Conservation (phyloP, 805 yeast genomes). For the Kazachstania bromeliacearum region DNA sequence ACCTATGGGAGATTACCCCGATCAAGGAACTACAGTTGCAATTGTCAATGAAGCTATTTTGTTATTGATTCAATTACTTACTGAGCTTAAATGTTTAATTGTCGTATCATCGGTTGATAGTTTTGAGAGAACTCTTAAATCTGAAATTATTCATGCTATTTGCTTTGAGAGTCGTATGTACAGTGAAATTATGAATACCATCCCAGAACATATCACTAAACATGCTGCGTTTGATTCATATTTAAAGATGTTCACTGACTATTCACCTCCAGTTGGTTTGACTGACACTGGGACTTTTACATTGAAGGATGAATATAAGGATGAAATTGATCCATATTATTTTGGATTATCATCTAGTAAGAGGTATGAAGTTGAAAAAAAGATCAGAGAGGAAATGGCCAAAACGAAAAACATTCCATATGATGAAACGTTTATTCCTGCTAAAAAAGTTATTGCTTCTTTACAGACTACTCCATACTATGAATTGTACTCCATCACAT, state of each 20-base stretch:
- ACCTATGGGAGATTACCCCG: constrained; percentile 35
- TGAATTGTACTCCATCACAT: constrained; percentile 41
- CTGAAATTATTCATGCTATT: constrained; percentile 76
- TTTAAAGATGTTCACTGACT: constrained; percentile 48
- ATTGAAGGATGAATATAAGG: constrained; percentile 47
- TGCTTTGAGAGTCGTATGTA: constrained; percentile 67
- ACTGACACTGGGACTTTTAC: constrained; percentile 56
- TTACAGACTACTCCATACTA: constrained; percentile 34
- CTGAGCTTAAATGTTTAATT: constrained; percentile 54
- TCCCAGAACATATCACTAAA: constrained; percentile 67
- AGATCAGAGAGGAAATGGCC: constrained; percentile 44
- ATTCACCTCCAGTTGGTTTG: constrained; percentile 49
- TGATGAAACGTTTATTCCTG: constrained; percentile 48
- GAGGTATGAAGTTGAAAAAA: constrained; percentile 71
- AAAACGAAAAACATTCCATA: constrained; percentile 31
- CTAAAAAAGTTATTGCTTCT: constrained; percentile 32
- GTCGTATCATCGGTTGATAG: constrained; percentile 42
- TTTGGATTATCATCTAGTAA: constrained; percentile 68
- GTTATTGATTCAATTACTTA: constrained; percentile 54
- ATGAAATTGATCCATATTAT: constrained; percentile 70
- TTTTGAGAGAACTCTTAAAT: constrained; percentile 41
- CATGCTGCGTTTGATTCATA: constrained; percentile 67
- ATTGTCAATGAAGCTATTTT: constrained; percentile 75
- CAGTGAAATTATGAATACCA: constrained; percentile 53
- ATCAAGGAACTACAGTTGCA: constrained; percentile 36